Evolutionary conservation across 352 stramenopile genomes (phyloP).

Genomic region (Phytophthora rubi): DNA sequence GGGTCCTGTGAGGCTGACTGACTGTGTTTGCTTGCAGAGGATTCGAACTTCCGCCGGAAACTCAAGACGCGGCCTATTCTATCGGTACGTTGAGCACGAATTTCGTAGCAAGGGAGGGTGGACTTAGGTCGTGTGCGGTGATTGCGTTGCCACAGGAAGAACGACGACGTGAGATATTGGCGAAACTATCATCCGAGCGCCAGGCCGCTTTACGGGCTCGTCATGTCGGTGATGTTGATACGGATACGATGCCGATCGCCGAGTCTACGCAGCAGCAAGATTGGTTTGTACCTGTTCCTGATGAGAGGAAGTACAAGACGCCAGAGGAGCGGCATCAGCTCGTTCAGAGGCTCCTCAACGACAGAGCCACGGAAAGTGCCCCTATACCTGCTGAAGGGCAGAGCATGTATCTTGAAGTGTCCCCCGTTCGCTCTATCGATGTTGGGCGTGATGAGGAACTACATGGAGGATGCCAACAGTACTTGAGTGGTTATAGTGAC

Average conservation of each 20-base stretch:
- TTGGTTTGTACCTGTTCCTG: not conserved
- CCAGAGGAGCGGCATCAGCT: slow-evolving; percentile 32
- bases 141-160: slow-evolving; percentile 48
- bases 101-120: not conserved
- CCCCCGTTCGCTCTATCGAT: not conserved
- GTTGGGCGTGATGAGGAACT: slow-evolving; percentile 4
- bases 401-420: not conserved
- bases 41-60: slow-evolving; percentile 34
- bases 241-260: not conserved
- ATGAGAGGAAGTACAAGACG: slow-evolving; percentile 14
- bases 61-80: slow-evolving; percentile 44
- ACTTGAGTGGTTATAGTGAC: not conserved
- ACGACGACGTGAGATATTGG: slow-evolving; percentile 64
- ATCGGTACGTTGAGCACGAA: slow-evolving; percentile 30
- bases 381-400: not conserved
- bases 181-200: slow-evolving; percentile 66
- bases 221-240: slow-evolving; percentile 4
- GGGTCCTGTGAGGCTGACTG: not conserved
- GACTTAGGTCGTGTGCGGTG: not conserved
- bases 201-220: slow-evolving; percentile 41
- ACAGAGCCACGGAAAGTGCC: slow-evolving; percentile 3
- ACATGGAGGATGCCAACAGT: slow-evolving; percentile 1
- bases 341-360: slow-evolving; percentile 34
- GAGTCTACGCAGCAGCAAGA: not conserved
- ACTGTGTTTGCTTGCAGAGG: slow-evolving; percentile 9